These are phyloP conservation scores for Agaricales sp. DNA, from an alignment of 1,284 basidiomycete species.

Conservation along the genomic window DNA sequence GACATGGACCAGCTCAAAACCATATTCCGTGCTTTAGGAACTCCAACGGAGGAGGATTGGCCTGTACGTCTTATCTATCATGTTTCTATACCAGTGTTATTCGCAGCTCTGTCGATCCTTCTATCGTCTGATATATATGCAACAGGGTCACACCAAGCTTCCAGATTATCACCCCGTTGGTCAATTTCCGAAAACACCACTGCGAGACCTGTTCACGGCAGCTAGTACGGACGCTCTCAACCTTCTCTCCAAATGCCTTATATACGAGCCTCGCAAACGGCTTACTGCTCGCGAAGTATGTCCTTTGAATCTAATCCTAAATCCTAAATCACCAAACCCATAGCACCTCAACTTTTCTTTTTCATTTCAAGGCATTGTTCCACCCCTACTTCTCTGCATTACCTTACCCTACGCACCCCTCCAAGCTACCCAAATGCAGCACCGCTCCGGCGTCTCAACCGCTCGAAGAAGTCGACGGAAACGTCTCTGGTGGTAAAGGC, in stretches of 20 bases:
- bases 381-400: slow-evolving; percentile 73
- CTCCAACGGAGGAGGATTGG: slow-evolving; percentile 95
- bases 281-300: slow-evolving; percentile 73
- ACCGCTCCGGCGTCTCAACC: slow-evolving; percentile 38
- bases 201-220: slow-evolving; percentile 85
- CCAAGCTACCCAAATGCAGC: slow-evolving; percentile 72
- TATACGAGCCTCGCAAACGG: slow-evolving; percentile 81
- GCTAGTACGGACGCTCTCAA: slow-evolving; percentile 84
- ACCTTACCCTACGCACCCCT: slow-evolving; percentile 75
- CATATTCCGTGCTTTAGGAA: slow-evolving; percentile 90
- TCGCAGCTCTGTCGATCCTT: too few relatives aligned
- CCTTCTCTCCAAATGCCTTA: slow-evolving; percentile 69
- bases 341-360: slow-evolving; percentile 6
- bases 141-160: slow-evolving; percentile 82
- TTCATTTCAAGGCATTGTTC: slow-evolving; percentile 45
- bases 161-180: slow-evolving; percentile 82
- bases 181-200: slow-evolving; percentile 72
- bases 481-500: slow-evolving; percentile 32
- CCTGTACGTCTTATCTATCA: slow-evolving; percentile 43
- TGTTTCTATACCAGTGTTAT: background rate
- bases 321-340: background rate
- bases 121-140: slow-evolving; percentile 5
- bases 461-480: slow-evolving; percentile 67
- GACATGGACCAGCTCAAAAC: slow-evolving; percentile 96
- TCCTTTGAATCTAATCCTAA: slow-evolving; percentile 8